phyloP scores from a whole-genome alignment of 164 flowering plant genomes.

The Tetrastigma voinierianum region DNA sequence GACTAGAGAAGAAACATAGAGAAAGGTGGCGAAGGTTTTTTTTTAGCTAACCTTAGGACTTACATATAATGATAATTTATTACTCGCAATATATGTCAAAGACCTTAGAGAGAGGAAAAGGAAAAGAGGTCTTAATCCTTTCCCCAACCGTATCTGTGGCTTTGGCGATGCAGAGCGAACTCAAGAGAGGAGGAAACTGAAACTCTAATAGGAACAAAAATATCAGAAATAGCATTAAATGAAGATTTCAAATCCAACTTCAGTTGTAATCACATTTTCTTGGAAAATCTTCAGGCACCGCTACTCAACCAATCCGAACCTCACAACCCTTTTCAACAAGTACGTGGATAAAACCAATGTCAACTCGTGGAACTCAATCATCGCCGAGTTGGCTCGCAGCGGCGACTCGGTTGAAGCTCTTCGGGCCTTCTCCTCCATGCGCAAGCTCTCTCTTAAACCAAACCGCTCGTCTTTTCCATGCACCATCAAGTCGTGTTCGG shows the following conservation, averaged over 20 bases:
- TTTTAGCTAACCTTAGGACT: too few species aligned
- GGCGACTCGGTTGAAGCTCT: constrained; percentile 75
- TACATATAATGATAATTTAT: too few species aligned
- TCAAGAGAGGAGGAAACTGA: too few species aligned
- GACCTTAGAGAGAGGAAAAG: too few species aligned
- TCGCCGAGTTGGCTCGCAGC: constrained; percentile 70
- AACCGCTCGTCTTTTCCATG: constrained; percentile 73
- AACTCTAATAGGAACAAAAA: too few species aligned
- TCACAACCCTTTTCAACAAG: constrained; percentile 50
- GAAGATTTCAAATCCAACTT: constrained; percentile 19
- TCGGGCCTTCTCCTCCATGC: constrained; percentile 66
- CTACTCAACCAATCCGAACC: constrained; percentile 33
- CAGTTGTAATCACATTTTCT: not conserved
- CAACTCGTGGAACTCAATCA: constrained; percentile 76
- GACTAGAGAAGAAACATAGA: too few species aligned
- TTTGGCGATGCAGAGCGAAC: too few species aligned
- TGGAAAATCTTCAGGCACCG: constrained; percentile 6
- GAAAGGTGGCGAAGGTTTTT: too few species aligned
- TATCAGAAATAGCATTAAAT: constrained; percentile 11
- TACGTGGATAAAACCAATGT: constrained; percentile 60
- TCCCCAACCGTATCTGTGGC: too few species aligned
- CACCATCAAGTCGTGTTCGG: constrained; percentile 74
- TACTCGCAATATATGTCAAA: too few species aligned
- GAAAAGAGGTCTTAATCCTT: too few species aligned
- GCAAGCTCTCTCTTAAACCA: constrained; percentile 55